These are phyloP conservation scores for Trichoderma gamsii DNA, from an alignment of 495 filamentous ascomycete species.

Conservation along the genomic window DNA sequence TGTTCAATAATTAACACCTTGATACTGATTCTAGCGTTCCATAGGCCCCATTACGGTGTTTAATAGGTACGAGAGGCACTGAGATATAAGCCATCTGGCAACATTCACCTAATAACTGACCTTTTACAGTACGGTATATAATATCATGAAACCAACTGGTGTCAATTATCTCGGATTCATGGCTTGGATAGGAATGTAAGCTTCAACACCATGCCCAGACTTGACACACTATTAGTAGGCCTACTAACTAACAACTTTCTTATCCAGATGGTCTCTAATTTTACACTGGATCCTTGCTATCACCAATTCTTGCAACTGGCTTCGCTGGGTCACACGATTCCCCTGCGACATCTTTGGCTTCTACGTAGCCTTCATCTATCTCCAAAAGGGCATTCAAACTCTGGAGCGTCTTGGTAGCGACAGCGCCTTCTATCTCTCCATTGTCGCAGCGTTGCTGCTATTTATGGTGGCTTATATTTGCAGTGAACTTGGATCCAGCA, in stretches of 20 bases:
- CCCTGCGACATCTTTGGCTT: conserved; percentile 85
- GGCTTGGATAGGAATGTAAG: conserved; percentile 75
- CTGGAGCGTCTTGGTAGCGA: conserved; percentile 50
- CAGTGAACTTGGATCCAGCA: conserved; percentile 61
- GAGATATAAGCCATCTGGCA: conserved; percentile 17
- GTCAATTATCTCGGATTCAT: conserved; percentile 74
- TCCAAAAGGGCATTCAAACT: conserved; percentile 79
- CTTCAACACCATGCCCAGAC: conserved; percentile 11
- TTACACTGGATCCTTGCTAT: conserved; percentile 77
- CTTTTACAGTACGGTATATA: conserved; percentile 59
- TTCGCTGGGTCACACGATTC: conserved; percentile 77
- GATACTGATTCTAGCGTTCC: background rate
- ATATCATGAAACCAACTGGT: conserved; percentile 66
- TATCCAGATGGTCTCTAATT: conserved; percentile 64
- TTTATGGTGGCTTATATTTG: conserved; percentile 65
- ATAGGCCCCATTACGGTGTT: conserved; percentile 77
- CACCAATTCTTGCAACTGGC: conserved; percentile 72
- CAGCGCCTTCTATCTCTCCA: conserved; percentile 66
- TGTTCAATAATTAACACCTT: background rate
- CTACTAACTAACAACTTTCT: background rate
- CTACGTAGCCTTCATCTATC: conserved; percentile 81
- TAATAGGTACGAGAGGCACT: conserved; percentile 51
- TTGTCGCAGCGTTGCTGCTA: conserved; percentile 67
- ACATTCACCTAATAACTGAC: conserved; percentile 12
- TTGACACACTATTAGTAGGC: background rate